Base-by-base conservation (phyloP, 1,284 basidiomycete species). In the Hemileccinum hortonii region DNA sequence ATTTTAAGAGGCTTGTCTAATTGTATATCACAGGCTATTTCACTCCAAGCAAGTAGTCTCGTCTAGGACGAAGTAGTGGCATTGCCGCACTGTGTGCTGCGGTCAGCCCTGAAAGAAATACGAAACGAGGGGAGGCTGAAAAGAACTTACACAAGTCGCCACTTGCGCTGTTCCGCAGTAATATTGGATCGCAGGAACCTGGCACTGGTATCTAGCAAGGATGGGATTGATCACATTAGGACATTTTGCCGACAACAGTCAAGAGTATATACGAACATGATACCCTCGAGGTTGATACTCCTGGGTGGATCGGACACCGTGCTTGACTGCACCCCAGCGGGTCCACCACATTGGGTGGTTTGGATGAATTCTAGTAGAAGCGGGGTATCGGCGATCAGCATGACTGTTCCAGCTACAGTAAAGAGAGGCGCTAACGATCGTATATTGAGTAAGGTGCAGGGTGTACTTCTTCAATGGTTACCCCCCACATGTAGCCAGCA, bases 281-380 rank as follows among this genome's bases (percentile, higher is more conserved):
- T 22, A 12, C 55, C 57, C 47, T 52, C 43, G 2, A 47, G 53
- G 2, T 8, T 19, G 44, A 60, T 56, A 24, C 26, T 52, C n/a
- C n/a, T n/a, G 18, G 60, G 62, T 19, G 62, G 61, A 35, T 38
- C 14, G 11, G 61, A 19, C 22, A 41, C 14, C 12, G 47, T 49
- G 46, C 60, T 62, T 2, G 60, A 60, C 40, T 52, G 32, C 26
- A 56, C 60, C 58, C 57, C 54, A 33, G 55, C 55, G 3, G 55
- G 51, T 4, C 57, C 54, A 7, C 15, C 16, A 22, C 61, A 64
- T 3, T 18, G 6, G 6, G 49, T 47, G 2, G 41, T 53, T 5
- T 14, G 21, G 16, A 58, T 48, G 21, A 54, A 58, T 48, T 56
- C 61, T 64, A 24, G 29, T 10, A 11, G 7, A 19, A 15, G 5